phyloP scores from a whole-genome alignment of 768 basidiomycete species.

The Suillus placidus region DNA sequence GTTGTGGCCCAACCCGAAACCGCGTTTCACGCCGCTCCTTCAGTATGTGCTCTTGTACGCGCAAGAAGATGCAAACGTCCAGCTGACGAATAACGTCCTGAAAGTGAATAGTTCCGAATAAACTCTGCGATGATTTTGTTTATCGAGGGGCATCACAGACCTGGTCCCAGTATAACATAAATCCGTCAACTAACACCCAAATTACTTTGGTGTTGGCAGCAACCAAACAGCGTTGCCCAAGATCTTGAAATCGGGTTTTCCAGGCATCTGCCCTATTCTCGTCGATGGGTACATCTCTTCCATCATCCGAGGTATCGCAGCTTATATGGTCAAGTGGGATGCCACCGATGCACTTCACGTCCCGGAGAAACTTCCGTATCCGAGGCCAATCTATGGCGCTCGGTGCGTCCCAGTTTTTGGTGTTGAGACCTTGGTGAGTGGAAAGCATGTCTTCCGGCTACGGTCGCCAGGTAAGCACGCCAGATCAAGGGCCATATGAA shows the following conservation, averaged over 20 bases:
- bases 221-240: conserved; percentile 45
- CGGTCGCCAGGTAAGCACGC: background rate
- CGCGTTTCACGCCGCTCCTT: conserved; percentile 76
- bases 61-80: conserved; percentile 83
- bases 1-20: conserved; percentile 69
- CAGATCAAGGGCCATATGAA: background rate
- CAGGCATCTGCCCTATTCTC: conserved; percentile 49
- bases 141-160: conserved; percentile 41
- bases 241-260: conserved; percentile 50
- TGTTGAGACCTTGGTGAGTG: conserved; percentile 59
- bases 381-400: conserved; percentile 89
- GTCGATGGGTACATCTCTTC: conserved; percentile 68
- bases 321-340: conserved; percentile 74
- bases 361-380: conserved; percentile 61
- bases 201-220: conserved; percentile 52
- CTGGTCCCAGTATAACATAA: conserved; percentile 88
- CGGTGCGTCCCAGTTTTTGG: conserved; percentile 95
- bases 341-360: conserved; percentile 66
- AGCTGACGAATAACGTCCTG: conserved; percentile 71
- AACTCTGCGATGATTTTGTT: background rate
- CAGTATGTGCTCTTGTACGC: conserved; percentile 76
- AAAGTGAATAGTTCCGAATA: background rate
- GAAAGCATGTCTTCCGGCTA: conserved; percentile 33
- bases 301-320: conserved; percentile 89
- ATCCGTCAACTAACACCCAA: conserved; percentile 92